Percentiles rank a stretch among this genome's conserved stretches.
Conservation (phyloP, 306 rosid species). For the Dryas drummondii region DNA sequence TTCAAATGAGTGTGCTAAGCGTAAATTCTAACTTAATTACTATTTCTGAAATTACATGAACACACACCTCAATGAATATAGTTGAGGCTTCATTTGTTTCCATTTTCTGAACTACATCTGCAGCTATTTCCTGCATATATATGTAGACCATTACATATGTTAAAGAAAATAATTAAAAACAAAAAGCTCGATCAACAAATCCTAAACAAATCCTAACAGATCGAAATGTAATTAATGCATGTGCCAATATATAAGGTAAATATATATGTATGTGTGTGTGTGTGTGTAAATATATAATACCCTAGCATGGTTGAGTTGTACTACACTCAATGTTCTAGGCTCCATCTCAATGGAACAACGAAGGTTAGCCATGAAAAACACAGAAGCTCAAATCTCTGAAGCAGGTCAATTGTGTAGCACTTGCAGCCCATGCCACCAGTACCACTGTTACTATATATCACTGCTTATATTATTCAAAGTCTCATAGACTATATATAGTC, state of each 20-base stretch:
- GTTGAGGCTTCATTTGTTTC: conserved; percentile 58
- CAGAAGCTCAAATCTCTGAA: conserved; percentile 12
- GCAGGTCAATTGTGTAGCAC: conserved; percentile 22
- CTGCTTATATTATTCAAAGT: background rate
- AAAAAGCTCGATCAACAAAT: background rate
- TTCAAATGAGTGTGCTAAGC: too few relatives aligned
- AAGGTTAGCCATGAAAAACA: conserved; percentile 41
- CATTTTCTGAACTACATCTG: conserved; percentile 56
- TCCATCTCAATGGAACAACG: conserved; percentile 72
- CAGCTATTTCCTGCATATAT: conserved; percentile 71
- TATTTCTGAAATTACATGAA: too few relatives aligned
- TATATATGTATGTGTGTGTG: too few relatives aligned
- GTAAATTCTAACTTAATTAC: too few relatives aligned
- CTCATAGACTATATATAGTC: background rate
- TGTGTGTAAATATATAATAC: conserved; percentile 20
- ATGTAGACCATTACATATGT: too few relatives aligned
- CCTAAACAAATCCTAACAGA: background rate
- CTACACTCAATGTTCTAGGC: conserved; percentile 68
- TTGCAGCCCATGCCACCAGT: conserved; percentile 3
- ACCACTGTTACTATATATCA: background rate
- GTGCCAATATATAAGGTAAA: background rate
- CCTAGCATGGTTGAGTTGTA: conserved; percentile 66
- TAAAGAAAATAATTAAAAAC: background rate
- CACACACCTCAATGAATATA: conserved; percentile 40
- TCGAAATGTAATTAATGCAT: background rate